Evolutionary conservation across 2,329 filamentous ascomycete genomes (phyloP).

Genomic region (Xylaria sp.): DNA sequence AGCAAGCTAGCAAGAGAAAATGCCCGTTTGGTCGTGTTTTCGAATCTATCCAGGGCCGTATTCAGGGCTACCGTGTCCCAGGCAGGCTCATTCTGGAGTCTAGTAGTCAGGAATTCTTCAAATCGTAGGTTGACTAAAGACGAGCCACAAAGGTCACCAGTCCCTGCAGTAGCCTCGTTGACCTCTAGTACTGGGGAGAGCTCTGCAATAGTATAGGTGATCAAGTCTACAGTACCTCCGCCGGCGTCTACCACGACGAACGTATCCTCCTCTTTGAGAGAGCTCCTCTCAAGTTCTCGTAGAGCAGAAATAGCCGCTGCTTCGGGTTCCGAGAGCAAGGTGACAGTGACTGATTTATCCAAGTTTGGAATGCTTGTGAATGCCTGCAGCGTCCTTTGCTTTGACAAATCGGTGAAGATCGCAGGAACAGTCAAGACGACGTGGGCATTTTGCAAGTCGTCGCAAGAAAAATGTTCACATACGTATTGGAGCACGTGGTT

Average conservation of each 20-base stretch:
- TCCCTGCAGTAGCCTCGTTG: slow-evolving; percentile 60
- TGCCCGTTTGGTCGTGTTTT: slow-evolving; percentile 54
- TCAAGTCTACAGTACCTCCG: slow-evolving; percentile 53
- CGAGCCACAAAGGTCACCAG: slow-evolving; percentile 61
- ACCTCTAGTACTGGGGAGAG: slow-evolving; percentile 58
- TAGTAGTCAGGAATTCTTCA: slow-evolving; percentile 55
- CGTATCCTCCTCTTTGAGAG: slow-evolving; percentile 56
- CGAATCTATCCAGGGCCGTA: slow-evolving; percentile 56
- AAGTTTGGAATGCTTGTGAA: slow-evolving; percentile 53
- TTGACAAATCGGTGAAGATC: slow-evolving; percentile 67
- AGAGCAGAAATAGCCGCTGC: slow-evolving; percentile 50
- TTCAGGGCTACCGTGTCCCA: slow-evolving; percentile 56
- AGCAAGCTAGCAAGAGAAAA: slow-evolving; percentile 51
- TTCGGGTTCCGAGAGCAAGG: slow-evolving; percentile 60
- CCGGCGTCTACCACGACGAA: slow-evolving; percentile 66
- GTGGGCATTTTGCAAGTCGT: slow-evolving; percentile 51
- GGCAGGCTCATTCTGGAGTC: slow-evolving; percentile 56
- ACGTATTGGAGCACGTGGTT: slow-evolving; percentile 54
- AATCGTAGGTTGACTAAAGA: slow-evolving; percentile 62
- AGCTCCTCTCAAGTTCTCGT: slow-evolving; percentile 48
- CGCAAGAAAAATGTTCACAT: not conserved
- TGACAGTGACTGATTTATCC: slow-evolving; percentile 50
- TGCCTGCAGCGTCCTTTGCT: slow-evolving; percentile 60
- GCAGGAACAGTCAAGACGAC: slow-evolving; percentile 68
- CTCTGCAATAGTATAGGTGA: slow-evolving; percentile 57